Base-by-base conservation (phyloP, 2,329 filamentous ascomycete genomes). In the Hortaea werneckii region DNA sequence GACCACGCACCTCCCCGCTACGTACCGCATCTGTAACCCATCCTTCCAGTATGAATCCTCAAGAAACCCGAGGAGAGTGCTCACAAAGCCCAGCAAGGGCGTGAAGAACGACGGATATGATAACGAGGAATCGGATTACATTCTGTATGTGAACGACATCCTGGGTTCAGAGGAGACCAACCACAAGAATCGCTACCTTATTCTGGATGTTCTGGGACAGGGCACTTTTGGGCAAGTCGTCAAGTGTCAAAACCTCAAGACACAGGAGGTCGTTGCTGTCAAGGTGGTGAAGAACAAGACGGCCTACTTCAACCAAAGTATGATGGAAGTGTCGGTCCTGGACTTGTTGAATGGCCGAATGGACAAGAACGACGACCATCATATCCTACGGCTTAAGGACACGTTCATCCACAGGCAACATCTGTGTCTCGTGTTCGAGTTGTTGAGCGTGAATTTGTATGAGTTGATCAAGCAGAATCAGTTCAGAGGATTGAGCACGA, bases 381-480 rank as follows among this genome's bases (percentile, higher is more conserved):
- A 98, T 66, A 77, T 98, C 27, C 74, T 98, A 46, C 83, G 92
- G 49, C 74, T 98, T 39, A 95, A 95, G 65, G 92, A 98, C 60
- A 98, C 92, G 0, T 98, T 98, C 63, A 98, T 98, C 50, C 92
- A 98, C 67, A 78, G 87, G 43, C 92, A 98, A 63, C 92, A 98
- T 78, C 75, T 98, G 49, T 98, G 92, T 64, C 73, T 98, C 50
- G 90, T 95, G 27, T 96, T 96, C 62, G 92, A 98, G 68, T 74
- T 98, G 44, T 75, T 98, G 46, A 96, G 90, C 58, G 92, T 98
- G 65, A 98, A 98, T 64, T 68, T 98, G 51, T 98, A 98, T 69
- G 92, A 98, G 68, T 74, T 98, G 52, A 98, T 98, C 72, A 98
- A 98, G 72, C 92, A 98, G 67, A 98, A 98, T 64, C 92, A 98